Evolutionary conservation across 345 rosid species (phyloP), one percentile per base, ranked within the genome.

Genomic region (Brassica nigra): DNA sequence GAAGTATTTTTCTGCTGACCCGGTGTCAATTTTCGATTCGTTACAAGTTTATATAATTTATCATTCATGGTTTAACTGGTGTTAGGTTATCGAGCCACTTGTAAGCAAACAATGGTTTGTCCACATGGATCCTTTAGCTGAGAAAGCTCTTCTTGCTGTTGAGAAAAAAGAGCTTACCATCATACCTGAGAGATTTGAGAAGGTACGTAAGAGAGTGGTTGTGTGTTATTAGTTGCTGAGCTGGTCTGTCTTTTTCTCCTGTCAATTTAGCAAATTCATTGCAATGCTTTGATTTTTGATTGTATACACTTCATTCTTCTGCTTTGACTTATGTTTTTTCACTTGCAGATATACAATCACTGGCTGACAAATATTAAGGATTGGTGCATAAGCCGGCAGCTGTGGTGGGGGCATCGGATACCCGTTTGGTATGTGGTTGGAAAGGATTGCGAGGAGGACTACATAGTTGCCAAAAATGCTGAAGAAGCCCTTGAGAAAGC

Each of bases 321-420:
- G 67, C 23, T 42, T 42, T 66, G 71, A 2, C 62, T 28, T 39
- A 62, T 70, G 54, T 23, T 27, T 27, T 49, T 36, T 72, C 33
- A 6, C 66, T 66, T 29, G 75, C 87, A 95, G 99, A 95, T 90
- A 44, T 95, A 95, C 78, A 89, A 92, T 81, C 95, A 95, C 76
- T 95, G 97, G 99, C 88, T 92, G 74, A 90, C 97, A 82, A 95
- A 95, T 86, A 95, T 95, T 62, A 92, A 92, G 83, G 99, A 95
- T 80, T 95, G 99, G 99, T 95, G 99, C 84, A 92, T 95, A 86
- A 95, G 99, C 83, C 89, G 99, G 78, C 99, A 95, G 75, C 85
- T 95, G 4, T 95, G 99, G 99, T 92, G 99, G 99, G 99, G 97
- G 55, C 97, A 95, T 79, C 97, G 97, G 37, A 92, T 95, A 86